Base-by-base conservation (phyloP, 371 early-diverging fungal species). In the Mucor irregularis region DNA sequence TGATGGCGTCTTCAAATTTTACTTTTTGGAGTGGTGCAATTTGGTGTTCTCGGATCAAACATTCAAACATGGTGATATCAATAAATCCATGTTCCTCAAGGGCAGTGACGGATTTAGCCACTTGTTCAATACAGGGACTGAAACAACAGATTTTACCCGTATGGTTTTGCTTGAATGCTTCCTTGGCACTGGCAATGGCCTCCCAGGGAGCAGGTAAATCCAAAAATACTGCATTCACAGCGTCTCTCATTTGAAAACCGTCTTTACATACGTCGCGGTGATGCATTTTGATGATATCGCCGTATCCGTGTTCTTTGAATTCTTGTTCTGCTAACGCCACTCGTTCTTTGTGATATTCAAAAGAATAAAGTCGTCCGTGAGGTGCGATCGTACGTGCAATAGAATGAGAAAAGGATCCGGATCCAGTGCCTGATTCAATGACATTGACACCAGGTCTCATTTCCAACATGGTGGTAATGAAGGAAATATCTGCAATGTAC, bases 191-290 rank as follows among this genome's bases (percentile, higher is more conserved):
- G 1, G 72, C 82, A 35, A 98, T 78, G 0, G 95, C 96, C 13
- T 93, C 92, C 97, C 98, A 98, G 24, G 98, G 98, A 14, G 94
- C 90, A 8, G 98, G 98, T 55, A 98, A 74, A 79, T 98, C 98
- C 52, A 98, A 78, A 67, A 98, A 98, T 21, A 96, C 97, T 7
- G 96, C 93, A 60, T 90, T 87, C 0, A 90, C 95, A 28, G 66
- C 56, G 68, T 88, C 73, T 11, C 69, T 62, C 40, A 93, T 52
- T 10, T 81, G 92, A 69, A 97, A 96, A 4, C 98, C 98, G 60
- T 95, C 78, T 52, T 83, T 87, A 71, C 93, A 92, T 9, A 96
- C 97, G 73, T 98, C 96, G 17, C 95, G 77, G 49, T 90, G 90
- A 38, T 85, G 71, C 14, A 88, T 58, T 0, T 88, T 84, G 19